Evolutionary conservation across 306 rosid genomes (phyloP), one percentile per base, ranked within the genome.

Genomic region (Macrotyloma uniflorum): DNA sequence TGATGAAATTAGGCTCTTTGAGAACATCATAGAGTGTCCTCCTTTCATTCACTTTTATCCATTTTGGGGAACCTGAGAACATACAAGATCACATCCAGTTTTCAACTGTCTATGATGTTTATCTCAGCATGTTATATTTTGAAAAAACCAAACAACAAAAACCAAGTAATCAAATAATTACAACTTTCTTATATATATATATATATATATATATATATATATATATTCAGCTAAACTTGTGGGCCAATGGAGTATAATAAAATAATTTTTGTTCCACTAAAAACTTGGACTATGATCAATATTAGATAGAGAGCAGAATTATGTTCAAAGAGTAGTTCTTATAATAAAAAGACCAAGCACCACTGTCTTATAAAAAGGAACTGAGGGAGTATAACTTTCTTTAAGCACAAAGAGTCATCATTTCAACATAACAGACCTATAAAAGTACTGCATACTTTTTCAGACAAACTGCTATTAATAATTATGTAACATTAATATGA

Each of bases 31-130:
- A 79, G 40, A 95, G 96, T 42, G 85, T 87, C 79, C 75, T 79
- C 82, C 73, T 90, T 79, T 92, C 99, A 24, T 86, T 82, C 66
- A 93, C 96, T 86, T 86, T 89, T 77, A 95, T 80, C 99, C 97
- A 93, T 84, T 85, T 90, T 5, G 91, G 80, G 55, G 86, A 67
- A 43, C 85, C 92, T 84, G 85, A 70, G 55, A 76, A 66, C 38
- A 84, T 10, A 71, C 50, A 70, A 50, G 14, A 70, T 40, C 73
- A 80, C 70, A 54, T 70, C 53, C 42, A 16, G 43, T 42, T 24
- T 40, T 33, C 18, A 38, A 18, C 68, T 15, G 59, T 24, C 5
- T 10, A 24, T 57, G 43, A 57, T 73, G 55, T 55, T 38, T 22
- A 33, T 33, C 68, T 73, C 10, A n/a, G 78, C 68, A 40, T 19